Conservation (phyloP, 2,329 filamentous ascomycete genomes). For the Xylaria sp. region DNA sequence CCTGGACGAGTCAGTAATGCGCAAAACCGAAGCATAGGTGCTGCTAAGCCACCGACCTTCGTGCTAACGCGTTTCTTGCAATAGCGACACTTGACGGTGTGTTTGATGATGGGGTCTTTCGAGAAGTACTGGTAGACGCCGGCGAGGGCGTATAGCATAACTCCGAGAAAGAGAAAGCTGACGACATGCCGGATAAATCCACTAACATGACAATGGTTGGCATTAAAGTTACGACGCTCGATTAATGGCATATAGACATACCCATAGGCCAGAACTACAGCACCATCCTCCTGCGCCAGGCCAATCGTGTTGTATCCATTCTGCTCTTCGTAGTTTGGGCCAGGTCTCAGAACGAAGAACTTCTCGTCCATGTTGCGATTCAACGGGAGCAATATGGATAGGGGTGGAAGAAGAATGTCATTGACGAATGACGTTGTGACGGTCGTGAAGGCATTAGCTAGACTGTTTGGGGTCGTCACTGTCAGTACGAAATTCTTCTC, state of each 20-base stretch:
- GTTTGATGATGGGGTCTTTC: constrained; percentile 77
- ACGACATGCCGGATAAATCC: constrained; percentile 72
- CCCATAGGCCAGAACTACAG: constrained; percentile 78
- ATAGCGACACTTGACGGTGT: constrained; percentile 74
- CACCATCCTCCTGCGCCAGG: constrained; percentile 76
- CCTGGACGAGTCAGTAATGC: constrained; percentile 46
- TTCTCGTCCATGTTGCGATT: constrained; percentile 79
- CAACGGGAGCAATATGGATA: constrained; percentile 75
- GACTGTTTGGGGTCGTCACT: constrained; percentile 53
- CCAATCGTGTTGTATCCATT: constrained; percentile 76
- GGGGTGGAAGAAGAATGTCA: constrained; percentile 75
- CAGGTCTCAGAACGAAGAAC: constrained; percentile 72
- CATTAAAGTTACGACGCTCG: background rate
- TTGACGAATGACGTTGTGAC: constrained; percentile 78
- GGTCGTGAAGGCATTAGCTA: constrained; percentile 77
- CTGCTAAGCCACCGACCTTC: constrained; percentile 41
- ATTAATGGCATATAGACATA: constrained; percentile 49
- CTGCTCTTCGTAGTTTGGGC: constrained; percentile 63
- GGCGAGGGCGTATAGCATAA: constrained; percentile 73
- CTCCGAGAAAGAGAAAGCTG: constrained; percentile 73
- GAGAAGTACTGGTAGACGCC: constrained; percentile 70
- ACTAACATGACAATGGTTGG: constrained; percentile 50
- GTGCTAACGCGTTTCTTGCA: constrained; percentile 58
- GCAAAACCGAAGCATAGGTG: background rate
- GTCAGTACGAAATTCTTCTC: constrained; percentile 12